Evolutionary conservation across 257 asterid species (phyloP), one percentile per base, ranked within the genome.

Genomic region (Penstemon barbatus): DNA sequence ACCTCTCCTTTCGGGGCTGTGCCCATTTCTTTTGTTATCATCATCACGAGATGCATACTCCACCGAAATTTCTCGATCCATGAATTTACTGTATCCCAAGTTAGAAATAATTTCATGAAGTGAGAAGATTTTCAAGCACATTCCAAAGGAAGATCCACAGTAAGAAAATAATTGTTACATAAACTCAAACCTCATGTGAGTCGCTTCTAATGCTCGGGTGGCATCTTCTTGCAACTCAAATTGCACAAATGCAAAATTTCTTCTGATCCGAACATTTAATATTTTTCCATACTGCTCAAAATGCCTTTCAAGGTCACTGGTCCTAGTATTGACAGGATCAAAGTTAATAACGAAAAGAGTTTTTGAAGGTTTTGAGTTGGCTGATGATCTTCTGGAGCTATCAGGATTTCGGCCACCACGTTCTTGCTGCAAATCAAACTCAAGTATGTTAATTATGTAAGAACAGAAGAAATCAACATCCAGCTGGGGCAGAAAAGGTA

Each of bases 51-150:
- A 74, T 13, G 98, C 93, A 70, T 83, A 93, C 73, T 93, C 97
- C 67, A 93, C 98, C 3, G 96, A 88, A 38, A 93, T 86, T 25
- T 81, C 94, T 71, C 89, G 82, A 76, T 88, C 98, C 98, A 90
- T 81, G 64, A 93, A 77, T 78, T 85, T 90, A 73, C 98, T 93
- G 98, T 45, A 46, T 1, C 52, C 63, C 45, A 76, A 66, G 57
- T 73, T 7, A 64, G 49, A 61, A 66, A 69, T 56, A 62, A 43
- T 18, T 52, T 9, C 66, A 65, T 33, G n/a, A 48, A 18, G 46
- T 43, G 51, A 51, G 69, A 49, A 13, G 38, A 61, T 5, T 4
- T 48, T 53, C 57, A 4, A 39, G 60, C 68, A 69, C 3, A 63
- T 25, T 25, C 33, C 33, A 25, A 25, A 0, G 33, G 33, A 25